Percentiles rank a stretch among this genome's conserved stretches.
Evolutionary conservation across 169 alveolate species (phyloP).

Genomic region (Plasmodium coatneyi): DNA sequence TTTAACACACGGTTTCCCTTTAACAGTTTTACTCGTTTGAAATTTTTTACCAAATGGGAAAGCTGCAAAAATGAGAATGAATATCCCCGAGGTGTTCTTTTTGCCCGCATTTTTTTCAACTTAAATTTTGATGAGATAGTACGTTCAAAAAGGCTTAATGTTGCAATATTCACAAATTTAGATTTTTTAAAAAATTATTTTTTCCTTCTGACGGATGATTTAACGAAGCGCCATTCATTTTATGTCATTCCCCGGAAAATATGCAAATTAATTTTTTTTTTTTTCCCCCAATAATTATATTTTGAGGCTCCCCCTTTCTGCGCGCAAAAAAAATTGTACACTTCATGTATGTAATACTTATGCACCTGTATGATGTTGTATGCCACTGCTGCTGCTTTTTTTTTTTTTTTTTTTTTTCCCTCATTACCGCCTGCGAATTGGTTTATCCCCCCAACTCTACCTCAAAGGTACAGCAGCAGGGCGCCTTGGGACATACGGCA

Average conservation of each 20-base stretch:
- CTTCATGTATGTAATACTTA: background rate
- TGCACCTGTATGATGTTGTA: background rate
- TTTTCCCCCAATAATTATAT: background rate
- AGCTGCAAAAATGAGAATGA: background rate
- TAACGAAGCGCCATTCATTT: background rate
- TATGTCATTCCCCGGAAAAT: background rate
- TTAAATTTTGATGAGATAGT: background rate
- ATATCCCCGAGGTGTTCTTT: background rate
- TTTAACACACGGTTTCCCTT: background rate
- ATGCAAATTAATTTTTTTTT: background rate
- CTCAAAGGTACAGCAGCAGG: background rate
- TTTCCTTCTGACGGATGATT: background rate
- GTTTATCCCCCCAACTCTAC: slow-evolving; percentile 73
- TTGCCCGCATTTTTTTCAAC: background rate
- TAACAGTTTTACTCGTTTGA: background rate
- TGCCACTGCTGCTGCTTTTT: background rate
- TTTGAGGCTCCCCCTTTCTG: background rate
- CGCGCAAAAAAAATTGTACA: background rate
- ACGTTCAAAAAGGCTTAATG: background rate
- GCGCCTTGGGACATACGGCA: background rate
- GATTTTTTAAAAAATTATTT: background rate
- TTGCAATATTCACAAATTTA: background rate
- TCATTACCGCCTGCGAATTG: background rate
- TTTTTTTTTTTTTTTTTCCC: background rate
- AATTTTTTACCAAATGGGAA: background rate